Percentiles rank a stretch among this genome's conserved stretches.
These are phyloP conservation scores for Yamadazyma dendronema DNA, from an alignment of 1,139 yeast genomes.

Conservation along the genomic window DNA sequence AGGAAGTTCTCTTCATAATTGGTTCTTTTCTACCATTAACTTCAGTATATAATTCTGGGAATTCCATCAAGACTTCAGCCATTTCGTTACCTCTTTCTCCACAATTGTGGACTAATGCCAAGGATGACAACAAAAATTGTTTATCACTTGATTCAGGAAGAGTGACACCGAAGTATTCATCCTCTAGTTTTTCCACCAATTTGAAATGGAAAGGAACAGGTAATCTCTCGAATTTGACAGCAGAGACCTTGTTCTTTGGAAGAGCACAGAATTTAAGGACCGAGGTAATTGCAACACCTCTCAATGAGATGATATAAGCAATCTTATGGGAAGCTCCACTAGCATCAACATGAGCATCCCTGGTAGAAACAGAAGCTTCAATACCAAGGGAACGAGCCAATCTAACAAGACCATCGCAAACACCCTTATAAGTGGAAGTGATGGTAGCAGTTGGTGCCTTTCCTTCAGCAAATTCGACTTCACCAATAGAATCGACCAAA, in stretches of 20 bases:
- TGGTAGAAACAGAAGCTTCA: conserved; percentile 18
- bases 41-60: conserved; percentile 95
- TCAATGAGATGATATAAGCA: conserved; percentile 14
- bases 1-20: conserved; percentile 97
- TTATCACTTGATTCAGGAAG: conserved; percentile 37
- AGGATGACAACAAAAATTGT: conserved; percentile 35
- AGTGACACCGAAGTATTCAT: conserved; percentile 40
- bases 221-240: conserved; percentile 16
- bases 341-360: conserved; percentile 3
- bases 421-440: conserved; percentile 24
- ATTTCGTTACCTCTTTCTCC: conserved; percentile 98
- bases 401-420: conserved; percentile 29
- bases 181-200: conserved; percentile 21
- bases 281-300: conserved; percentile 15
- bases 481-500: conserved; percentile 36
- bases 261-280: conserved; percentile 22
- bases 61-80: conserved; percentile 99
- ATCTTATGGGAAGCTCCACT: conserved; percentile 3
- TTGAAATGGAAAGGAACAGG: conserved; percentile 26
- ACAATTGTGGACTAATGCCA: conserved; percentile 42
- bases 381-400: conserved; percentile 42
- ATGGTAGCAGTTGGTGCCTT: too few species aligned
- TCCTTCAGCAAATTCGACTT: conserved; percentile 18
- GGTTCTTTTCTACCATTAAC: conserved; percentile 93
- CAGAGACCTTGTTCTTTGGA: conserved; percentile 11